These are phyloP conservation scores for Corymbia calophylla DNA, from an alignment of 441 rosid species.

Conservation along the genomic window DNA sequence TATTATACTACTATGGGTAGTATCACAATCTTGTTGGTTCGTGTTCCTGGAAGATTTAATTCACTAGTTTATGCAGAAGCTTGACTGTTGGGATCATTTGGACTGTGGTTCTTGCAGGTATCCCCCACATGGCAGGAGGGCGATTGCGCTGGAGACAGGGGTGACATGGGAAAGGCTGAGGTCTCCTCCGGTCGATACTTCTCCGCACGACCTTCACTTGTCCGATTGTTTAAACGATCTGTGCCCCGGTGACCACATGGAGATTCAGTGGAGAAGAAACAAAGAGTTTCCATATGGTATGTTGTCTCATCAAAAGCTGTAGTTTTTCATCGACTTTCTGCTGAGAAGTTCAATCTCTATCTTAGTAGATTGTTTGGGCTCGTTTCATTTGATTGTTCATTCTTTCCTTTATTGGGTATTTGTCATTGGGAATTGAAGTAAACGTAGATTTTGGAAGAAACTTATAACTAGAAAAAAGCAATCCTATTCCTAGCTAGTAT, in stretches of 20 bases:
- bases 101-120: constrained; percentile 35
- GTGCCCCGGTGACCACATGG: constrained; percentile 75
- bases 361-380: neutral
- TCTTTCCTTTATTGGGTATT: neutral
- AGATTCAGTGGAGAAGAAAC: constrained; percentile 97
- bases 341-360: neutral
- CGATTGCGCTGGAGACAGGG: constrained; percentile 46
- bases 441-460: neutral
- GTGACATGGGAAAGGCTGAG: constrained; percentile 84
- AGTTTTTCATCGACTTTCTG: neutral
- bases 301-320: neutral
- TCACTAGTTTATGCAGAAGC: neutral
- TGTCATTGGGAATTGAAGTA: neutral
- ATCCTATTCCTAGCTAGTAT: neutral
- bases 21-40: neutral
- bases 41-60: neutral
- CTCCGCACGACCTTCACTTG: constrained; percentile 54
- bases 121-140: constrained; percentile 85
- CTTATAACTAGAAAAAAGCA: neutral
- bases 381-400: neutral
- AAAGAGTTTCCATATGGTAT: constrained; percentile 89
- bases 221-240: constrained; percentile 67
- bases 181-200: constrained; percentile 55
- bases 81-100: neutral
- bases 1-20: neutral